phyloP scores from a whole-genome alignment of 1,139 yeast species.

The Yamadazyma kanchanaburiensis region DNA sequence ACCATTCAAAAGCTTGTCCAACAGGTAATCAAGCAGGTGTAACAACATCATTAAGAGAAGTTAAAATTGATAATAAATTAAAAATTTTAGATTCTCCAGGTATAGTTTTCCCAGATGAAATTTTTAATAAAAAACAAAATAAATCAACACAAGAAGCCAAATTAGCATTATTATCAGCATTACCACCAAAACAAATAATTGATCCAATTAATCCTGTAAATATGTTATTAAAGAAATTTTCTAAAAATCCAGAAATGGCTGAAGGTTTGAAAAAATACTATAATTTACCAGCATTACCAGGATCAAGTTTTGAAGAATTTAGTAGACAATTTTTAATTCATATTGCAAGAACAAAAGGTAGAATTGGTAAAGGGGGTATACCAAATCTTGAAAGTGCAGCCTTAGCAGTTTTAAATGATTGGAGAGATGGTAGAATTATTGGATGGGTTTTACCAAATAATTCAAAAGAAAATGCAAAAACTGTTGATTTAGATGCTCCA shows the following conservation, averaged over 20 bases:
- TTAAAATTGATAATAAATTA: constrained; percentile 85
- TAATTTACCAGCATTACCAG: constrained; percentile 78
- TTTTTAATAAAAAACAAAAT: constrained; percentile 40
- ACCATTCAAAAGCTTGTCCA: constrained; percentile 73
- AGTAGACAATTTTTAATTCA: constrained; percentile 85
- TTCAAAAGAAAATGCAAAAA: constrained; percentile 35
- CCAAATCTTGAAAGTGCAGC: constrained; percentile 91
- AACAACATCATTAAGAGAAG: constrained; percentile 87
- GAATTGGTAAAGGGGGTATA: constrained; percentile 89
- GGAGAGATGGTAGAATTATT: constrained; percentile 93
- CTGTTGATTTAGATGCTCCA: constrained; percentile 30
- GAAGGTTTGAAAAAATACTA: constrained; percentile 71
- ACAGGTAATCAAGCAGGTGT: constrained; percentile 98
- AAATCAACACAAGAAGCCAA: constrained; percentile 79
- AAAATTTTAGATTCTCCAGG: constrained; percentile 95
- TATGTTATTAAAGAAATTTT: constrained; percentile 68
- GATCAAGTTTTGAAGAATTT: constrained; percentile 60
- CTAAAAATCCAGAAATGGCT: constrained; percentile 70
- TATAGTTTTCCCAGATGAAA: constrained; percentile 84
- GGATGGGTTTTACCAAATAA: constrained; percentile 90
- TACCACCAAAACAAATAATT: constrained; percentile 81
- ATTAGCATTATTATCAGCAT: constrained; percentile 80
- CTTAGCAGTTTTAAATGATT: constrained; percentile 77
- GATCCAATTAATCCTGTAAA: constrained; percentile 87
- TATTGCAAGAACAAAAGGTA: constrained; percentile 88